phyloP scores from a whole-genome alignment of 2,329 filamentous ascomycete species.

The Annulohypoxylon truncatum region DNA sequence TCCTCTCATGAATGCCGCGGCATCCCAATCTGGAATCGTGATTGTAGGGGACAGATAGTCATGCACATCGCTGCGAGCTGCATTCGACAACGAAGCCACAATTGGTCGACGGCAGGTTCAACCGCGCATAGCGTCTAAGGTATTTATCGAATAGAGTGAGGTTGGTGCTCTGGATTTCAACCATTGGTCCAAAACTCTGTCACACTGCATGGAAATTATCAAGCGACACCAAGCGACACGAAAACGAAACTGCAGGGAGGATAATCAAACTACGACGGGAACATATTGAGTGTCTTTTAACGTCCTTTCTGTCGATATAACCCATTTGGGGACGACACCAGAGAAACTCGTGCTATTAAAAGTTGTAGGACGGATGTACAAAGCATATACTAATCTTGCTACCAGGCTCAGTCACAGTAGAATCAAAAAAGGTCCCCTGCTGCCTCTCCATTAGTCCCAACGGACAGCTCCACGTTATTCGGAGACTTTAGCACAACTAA shows the following conservation, averaged over 20 bases:
- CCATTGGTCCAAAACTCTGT: conserved; percentile 32
- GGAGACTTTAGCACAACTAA: conserved; percentile 34
- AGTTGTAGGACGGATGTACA: conserved; percentile 50
- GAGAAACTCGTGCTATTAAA: conserved; percentile 49
- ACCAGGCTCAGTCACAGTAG: conserved; percentile 43
- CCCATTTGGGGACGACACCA: conserved; percentile 14
- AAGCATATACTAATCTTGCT: conserved; percentile 50
- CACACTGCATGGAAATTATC: conserved; percentile 37
- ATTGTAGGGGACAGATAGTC: conserved; percentile 28
- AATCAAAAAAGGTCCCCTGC: conserved; percentile 43
- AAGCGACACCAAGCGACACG: conserved; percentile 40
- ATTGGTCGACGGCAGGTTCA: conserved; percentile 31
- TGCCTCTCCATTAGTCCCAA: conserved; percentile 40
- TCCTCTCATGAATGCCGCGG: conserved; percentile 32
- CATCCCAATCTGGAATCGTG: conserved; percentile 34
- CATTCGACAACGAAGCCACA: conserved; percentile 31
- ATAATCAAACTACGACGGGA: conserved; percentile 5
- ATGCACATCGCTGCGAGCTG: conserved; percentile 40
- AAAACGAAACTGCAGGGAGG: conserved; percentile 32
- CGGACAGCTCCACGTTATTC: conserved; percentile 39
- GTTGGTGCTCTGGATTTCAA: conserved; percentile 9
- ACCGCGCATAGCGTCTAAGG: conserved; percentile 38
- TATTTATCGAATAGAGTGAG: conserved; percentile 32
- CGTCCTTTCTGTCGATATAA: not conserved
- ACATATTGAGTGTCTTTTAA: not conserved